Evolutionary conservation across 345 rosid genomes (phyloP), one percentile per base, ranked within the genome.

Genomic region (Turnera subulata): DNA sequence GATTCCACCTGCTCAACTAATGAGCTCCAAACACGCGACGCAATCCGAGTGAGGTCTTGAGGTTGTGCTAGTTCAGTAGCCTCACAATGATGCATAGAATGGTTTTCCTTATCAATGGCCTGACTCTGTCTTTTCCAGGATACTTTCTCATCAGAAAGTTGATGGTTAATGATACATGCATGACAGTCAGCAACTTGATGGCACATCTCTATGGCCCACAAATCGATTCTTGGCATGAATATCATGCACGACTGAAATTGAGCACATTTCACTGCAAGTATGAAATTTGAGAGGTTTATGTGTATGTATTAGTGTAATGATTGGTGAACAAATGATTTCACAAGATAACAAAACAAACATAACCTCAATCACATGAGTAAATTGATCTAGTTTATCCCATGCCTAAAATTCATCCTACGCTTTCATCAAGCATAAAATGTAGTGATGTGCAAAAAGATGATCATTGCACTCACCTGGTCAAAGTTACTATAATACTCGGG

Each of bases 181-280:
- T 64, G 53, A 47, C 50, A 51, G 43, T 52, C 76, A 33, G 66
- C 37, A 52, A 55, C 64, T 49, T 72, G 64, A 33, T 44, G 60
- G 58, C 67, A 56, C 54, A 76, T 59, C 75, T 83, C 85, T 61
- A 85, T 68, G 56, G 97, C 97, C 97, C 99, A 93, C 57, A 93
- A 75, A 80, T 89, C 99, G 68, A 93, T 80, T 78, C 96, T 77
- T 40, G 99, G 97, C 96, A 89, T 80, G 76, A 83, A 93, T 29
- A 93, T 64, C 47, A 85, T 63, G 63, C 85, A 78, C 62, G 86
- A 78, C 42, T 78, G 77, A 56, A 62, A 64, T 63, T 84, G 81
- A 63, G 88, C 82, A 78, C 96, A 89, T 84, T 84, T 93, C 81
- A 75, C 99, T 93, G 83, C 71, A 46, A 19, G 3, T 17, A 21